Evolutionary conservation across 257 asterid species (phyloP), one percentile per base, ranked within the genome.

Genomic region (Nemophila menziesii): DNA sequence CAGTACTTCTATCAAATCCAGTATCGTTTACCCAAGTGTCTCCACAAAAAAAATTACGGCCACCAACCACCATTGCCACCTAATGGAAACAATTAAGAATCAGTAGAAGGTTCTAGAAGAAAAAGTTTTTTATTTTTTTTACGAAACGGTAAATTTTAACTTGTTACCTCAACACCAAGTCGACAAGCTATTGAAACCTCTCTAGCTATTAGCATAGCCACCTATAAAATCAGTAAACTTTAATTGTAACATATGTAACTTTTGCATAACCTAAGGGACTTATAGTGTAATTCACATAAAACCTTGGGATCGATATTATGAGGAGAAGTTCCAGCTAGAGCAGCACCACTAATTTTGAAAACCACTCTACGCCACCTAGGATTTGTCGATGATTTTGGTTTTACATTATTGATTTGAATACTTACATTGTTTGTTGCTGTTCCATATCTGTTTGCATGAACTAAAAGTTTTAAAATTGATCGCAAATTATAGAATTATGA

Each of bases 1-100:
- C 95, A 42, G 95, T 70, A 54, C 83, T 80, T 68, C 92, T 70
- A 61, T 89, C 96, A 49, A 76, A 61, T 27, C 92, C 96, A 49
- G 96, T 72, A 23, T 89, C 61, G 38, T 82, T 65, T 41, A 81
- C 94, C 93, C 95, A 79, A 38, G 96, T 70, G 57, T 80, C 92
- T 44, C 96, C 96, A 43, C 96, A 84, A 61, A 89, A 89, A 76
- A 89, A 80, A 70, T 84, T 89, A 50, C 94, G 80, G 34, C 96
- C 98, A 44, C 96, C 98, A 51, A 89, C 93, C 61, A 84, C 96
- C 17, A 84, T 69, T 27, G 85, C 85, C 51, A 72, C 85, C n/a
- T n/a, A n/a, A n/a, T n/a, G n/a, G n/a, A n/a, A n/a, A n/a, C n/a
- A n/a, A n/a, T n/a, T n/a, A n/a, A n/a, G n/a, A 37, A n/a, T n/a